phyloP scores from a whole-genome alignment of 106 monocot genomes.

The Acorus gramineus region DNA sequence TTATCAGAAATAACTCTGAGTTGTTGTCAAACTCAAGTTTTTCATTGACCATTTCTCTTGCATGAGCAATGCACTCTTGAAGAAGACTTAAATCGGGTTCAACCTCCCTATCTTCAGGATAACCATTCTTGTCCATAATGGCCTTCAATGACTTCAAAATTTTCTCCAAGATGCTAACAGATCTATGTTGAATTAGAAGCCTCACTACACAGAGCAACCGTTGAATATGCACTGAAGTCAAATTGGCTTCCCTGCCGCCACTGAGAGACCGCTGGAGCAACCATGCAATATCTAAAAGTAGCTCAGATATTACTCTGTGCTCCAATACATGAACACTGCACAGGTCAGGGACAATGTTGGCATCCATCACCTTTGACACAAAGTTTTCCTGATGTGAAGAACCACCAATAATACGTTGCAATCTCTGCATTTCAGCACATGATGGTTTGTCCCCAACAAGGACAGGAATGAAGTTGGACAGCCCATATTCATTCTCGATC shows the following conservation, averaged over 20 bases:
- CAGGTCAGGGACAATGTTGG: conserved; percentile 4
- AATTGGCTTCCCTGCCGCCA: conserved; percentile 9
- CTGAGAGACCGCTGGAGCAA: conserved; percentile 31
- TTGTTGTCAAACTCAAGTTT: conserved; percentile 5
- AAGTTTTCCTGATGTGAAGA: conserved; percentile 1
- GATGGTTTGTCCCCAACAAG: conserved; percentile 46
- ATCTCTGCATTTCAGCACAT: conserved; percentile 52
- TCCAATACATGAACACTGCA: conserved; percentile 17
- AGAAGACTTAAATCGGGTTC: conserved; percentile 23
- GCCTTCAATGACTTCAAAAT: conserved; percentile 28
- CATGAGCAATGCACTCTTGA: conserved; percentile 28
- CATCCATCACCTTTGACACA: conserved; percentile 4
- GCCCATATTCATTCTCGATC: conserved; percentile 85
- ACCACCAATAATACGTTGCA: conserved; percentile 18
- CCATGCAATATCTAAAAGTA: conserved; percentile 85
- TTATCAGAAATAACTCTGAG: conserved; percentile 7
- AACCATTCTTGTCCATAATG: conserved; percentile 1
- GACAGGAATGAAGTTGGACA: conserved; percentile 83
- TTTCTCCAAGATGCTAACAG: conserved; percentile 32
- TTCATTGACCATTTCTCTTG: conserved; percentile 22
- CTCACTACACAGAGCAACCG: conserved; percentile 44
- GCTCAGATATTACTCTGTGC: conserved; percentile 36
- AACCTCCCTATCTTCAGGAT: conserved; percentile 8
- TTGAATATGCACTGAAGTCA: conserved; percentile 36
- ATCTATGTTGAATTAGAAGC: conserved; percentile 30